Conservation (phyloP, 225 moss, liverwort and hornwort genomes). For the Physcomitrium patens region DNA sequence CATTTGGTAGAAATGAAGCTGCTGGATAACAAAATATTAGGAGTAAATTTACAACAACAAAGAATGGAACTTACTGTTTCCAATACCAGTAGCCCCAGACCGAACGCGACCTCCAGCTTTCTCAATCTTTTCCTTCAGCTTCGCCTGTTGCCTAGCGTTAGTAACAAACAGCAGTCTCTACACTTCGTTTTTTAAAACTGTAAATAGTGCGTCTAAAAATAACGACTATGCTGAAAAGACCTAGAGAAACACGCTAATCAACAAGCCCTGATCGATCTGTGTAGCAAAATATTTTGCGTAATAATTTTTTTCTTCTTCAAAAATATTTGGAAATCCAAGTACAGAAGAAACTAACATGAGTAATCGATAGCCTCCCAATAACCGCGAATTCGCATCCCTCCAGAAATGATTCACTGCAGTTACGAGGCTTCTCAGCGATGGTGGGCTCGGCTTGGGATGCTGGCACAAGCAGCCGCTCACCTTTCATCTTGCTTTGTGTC, state of each 20-base stretch:
- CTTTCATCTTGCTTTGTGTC: conserved; percentile 58
- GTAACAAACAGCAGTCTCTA: conserved; percentile 14
- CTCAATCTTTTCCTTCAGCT: conserved; percentile 72
- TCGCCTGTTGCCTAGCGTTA: conserved; percentile 55
- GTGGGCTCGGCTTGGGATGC: conserved; percentile 46
- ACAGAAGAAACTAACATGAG: conserved; percentile 48
- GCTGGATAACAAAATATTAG: conserved; percentile 9
- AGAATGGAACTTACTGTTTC: conserved; percentile 42
- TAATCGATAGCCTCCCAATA: conserved; percentile 53
- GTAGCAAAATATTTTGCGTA: background rate
- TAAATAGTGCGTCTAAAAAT: conserved; percentile 6
- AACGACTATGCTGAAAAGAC: background rate
- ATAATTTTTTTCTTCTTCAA: conserved; percentile 6
- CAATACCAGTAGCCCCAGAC: conserved; percentile 61
- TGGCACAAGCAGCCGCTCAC: conserved; percentile 53
- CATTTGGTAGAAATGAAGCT: conserved; percentile 8
- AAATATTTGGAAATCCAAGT: background rate
- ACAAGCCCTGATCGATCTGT: background rate
- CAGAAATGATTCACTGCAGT: conserved; percentile 44
- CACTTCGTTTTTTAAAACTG: conserved; percentile 11
- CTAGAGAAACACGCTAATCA: conserved; percentile 21
- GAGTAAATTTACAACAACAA: conserved; percentile 9
- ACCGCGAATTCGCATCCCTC: conserved; percentile 61
- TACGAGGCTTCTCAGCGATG: conserved; percentile 37
- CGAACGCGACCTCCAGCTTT: conserved; percentile 78